Evolutionary conservation across 2,329 filamentous ascomycete genomes (phyloP), one percentile per base, ranked within the genome.

Genomic region (Orbilia brochopaga): DNA sequence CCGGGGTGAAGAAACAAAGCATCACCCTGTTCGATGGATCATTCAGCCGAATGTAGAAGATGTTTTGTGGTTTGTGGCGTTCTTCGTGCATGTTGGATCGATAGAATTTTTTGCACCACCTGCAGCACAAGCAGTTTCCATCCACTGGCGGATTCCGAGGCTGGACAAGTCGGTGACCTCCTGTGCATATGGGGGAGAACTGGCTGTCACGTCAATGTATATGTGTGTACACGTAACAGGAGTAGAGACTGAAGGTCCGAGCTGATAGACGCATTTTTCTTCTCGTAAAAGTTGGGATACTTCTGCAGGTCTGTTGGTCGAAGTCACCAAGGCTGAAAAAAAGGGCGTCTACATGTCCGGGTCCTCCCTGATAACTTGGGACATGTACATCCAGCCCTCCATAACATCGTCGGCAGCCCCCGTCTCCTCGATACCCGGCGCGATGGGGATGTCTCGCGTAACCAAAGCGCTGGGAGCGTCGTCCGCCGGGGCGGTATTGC

Each of bases 381-480:
- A 92, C 52, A 89, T 91, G 23, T 84, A 83, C 77, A 93, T 92
- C 88, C 90, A 93, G 77, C 91, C 89, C 80, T 92, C 90, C 90
- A 93, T 91, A 79, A 87, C 80, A 77, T 77, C 70, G 74, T 72
- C 73, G 74, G 76, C 69, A 50, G 76, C 74, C 55, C 75, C 75
- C 37, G 66, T 55, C 35, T 64, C 54, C 32, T 70, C 66, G 15
- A 64, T 55, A 6, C 55, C 66, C 21, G 66, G 46, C 15, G 55
- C 59, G 17, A 70, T 70, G 19, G 66, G 66, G 48, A 70, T 64
- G 23, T 70, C 59, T 30, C 66, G 66, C 19, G 40, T 64, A 40
- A 70, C 59, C 74, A 77, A 74, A 37, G 69, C 65, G 40, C 78
- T 77, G 57, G 79, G 77, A 27, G 17, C 35, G 13, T 44, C 54